Percentiles rank a stretch among this genome's conserved stretches.
These are phyloP conservation scores for Amanita pallidorosea DNA, from an alignment of 768 basidiomycete species.

Conservation along the genomic window DNA sequence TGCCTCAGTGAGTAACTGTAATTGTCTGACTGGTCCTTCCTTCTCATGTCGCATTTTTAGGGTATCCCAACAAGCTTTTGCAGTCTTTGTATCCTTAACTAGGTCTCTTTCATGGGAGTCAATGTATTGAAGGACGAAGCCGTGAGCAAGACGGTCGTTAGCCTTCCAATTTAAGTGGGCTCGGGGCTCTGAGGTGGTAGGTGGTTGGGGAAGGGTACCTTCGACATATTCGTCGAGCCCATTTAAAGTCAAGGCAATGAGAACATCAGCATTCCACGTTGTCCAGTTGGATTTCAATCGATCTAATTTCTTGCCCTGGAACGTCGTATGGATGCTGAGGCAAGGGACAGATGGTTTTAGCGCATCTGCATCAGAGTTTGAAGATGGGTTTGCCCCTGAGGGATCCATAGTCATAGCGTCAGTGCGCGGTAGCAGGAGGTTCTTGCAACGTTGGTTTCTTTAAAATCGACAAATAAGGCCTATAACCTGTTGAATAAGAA, in stretches of 20 bases:
- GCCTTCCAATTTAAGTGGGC: neutral
- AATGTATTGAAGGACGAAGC: neutral
- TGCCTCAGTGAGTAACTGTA: neutral
- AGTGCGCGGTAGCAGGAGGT: neutral
- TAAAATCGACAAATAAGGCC: neutral
- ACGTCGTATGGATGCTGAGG: neutral
- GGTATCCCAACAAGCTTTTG: neutral
- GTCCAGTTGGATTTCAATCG: neutral
- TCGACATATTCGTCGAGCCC: neutral
- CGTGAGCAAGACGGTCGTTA: neutral
- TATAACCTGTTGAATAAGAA: slow-evolving; percentile 2
- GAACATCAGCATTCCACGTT: neutral
- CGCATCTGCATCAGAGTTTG: neutral
- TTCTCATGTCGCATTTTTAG: neutral
- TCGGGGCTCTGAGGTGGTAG: neutral
- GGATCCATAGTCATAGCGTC: neutral
- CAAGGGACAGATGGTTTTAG: neutral
- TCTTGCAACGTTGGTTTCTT: neutral
- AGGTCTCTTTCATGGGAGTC: neutral
- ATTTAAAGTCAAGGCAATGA: neutral
- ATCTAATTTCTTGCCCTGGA: neutral
- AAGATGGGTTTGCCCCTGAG: neutral
- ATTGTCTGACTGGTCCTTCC: neutral
- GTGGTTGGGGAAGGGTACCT: neutral
- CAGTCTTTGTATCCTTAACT: neutral